Evolutionary conservation across 345 rosid genomes (phyloP), one percentile per base, ranked within the genome.

Genomic region (Aegle marmelos): DNA sequence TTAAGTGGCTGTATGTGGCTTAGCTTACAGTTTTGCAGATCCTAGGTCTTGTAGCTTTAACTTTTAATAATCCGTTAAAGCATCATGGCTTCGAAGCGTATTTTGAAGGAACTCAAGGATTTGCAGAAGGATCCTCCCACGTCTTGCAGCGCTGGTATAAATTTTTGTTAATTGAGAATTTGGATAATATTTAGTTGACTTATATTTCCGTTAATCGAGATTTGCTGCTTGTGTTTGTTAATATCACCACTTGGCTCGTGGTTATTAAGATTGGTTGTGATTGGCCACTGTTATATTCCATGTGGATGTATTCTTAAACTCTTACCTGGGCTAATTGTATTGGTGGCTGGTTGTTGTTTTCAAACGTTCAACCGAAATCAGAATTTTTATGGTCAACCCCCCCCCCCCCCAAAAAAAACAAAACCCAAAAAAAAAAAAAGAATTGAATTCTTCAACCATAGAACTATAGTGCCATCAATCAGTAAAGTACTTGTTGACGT

Each of bases 81-180:
- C 50, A 8, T 58, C 78, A 81, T 86, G 88, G 88, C 86, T 79
- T 81, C 88, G 13, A 86, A 86, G 82, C 85, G 88, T 73, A 86
- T 86, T 36, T 77, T 86, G 85, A 86, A 86, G 81, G 88, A 85
- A 72, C 85, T 85, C 50, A 85, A 85, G 85, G 87, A 85, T 78
- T 80, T 85, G 82, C 87, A 85, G 85, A 86, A 79, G 69, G 86
- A 86, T 68, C 88, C 88, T 24, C 88, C 86, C 39, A 86, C 85
- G 48, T 86, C 88, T 70, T 86, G 88, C 85, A 86, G 86, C 62
- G 88, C 88, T 30, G 86, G 88, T 86, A 39, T n/a, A 5, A 9
- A n/a, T 64, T n/a, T 37, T 24, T 7, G 19, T 39, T 45, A 53
- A 0, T 53, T 53, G 57, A 19, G 57, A 53, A 16, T 16, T 68